Evolutionary conservation across 345 rosid genomes (phyloP).

Genomic region (Clausena lansium): DNA sequence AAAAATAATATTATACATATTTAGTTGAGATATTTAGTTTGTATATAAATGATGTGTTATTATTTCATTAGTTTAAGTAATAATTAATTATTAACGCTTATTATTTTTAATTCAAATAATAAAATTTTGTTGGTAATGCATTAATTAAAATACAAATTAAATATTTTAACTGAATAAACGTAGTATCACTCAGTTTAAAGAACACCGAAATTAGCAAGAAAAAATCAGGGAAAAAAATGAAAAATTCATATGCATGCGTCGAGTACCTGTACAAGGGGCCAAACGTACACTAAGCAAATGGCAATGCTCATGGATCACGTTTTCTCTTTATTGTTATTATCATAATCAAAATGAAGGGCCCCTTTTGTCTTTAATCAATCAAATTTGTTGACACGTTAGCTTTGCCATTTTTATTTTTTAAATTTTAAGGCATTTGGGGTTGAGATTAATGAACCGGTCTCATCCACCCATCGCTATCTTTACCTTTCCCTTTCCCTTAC

Average conservation of each 20-base stretch:
- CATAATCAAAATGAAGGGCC: neutral
- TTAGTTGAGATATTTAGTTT: too few relatives aligned
- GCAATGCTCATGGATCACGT: neutral
- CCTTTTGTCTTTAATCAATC: neutral
- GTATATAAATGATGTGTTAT: too few relatives aligned
- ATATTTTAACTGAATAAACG: too few relatives aligned
- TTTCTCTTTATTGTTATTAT: neutral
- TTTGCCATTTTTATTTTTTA: neutral
- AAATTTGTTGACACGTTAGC: neutral
- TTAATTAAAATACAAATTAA: too few relatives aligned
- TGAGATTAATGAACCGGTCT: neutral
- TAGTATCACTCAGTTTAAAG: too few relatives aligned
- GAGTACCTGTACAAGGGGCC: constrained; percentile 7
- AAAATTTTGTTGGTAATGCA: too few relatives aligned
- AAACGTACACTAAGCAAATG: neutral
- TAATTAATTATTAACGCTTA: too few relatives aligned
- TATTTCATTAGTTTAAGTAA: too few relatives aligned
- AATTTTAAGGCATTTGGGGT: neutral
- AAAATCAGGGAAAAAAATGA: neutral
- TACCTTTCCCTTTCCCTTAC: too few relatives aligned
- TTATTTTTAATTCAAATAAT: too few relatives aligned
- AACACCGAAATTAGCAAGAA: neutral
- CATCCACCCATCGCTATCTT: neutral
- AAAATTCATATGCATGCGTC: neutral
- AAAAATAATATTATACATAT: too few relatives aligned